These are phyloP conservation scores for Phytophthora multivora DNA, from an alignment of 352 stramenopile genomes.

Conservation along the genomic window DNA sequence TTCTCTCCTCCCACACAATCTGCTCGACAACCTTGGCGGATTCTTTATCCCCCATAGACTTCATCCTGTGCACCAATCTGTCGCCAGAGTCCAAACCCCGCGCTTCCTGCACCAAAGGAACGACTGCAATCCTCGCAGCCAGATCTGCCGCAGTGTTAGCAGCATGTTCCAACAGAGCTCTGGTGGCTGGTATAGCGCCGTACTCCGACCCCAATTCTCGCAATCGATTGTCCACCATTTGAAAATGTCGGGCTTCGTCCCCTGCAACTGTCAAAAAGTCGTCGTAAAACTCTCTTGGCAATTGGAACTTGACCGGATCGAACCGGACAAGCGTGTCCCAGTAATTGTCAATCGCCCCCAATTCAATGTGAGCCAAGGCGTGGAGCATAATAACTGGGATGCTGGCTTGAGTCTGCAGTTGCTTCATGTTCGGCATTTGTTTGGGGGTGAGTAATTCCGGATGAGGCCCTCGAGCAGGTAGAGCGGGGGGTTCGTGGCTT, in stretches of 20 bases:
- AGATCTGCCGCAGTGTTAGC: constrained; percentile 71
- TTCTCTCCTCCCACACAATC: constrained; percentile 82
- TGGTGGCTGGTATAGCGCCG: constrained; percentile 66
- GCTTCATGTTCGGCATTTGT: constrained; percentile 72
- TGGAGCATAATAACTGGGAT: constrained; percentile 83
- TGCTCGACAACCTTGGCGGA: constrained; percentile 73
- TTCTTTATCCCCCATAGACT: constrained; percentile 66
- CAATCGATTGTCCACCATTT: constrained; percentile 72
- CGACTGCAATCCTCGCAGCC: constrained; percentile 72
- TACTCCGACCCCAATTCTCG: constrained; percentile 64
- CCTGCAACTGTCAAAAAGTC: constrained; percentile 75
- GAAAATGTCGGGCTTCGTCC: constrained; percentile 84
- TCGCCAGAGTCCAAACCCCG: constrained; percentile 79
- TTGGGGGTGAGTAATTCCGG: constrained; percentile 71
- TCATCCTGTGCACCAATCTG: constrained; percentile 72
- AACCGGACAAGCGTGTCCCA: constrained; percentile 89
- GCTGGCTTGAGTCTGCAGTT: constrained; percentile 51
- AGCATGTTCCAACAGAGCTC: constrained; percentile 72
- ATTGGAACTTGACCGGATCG: constrained; percentile 48
- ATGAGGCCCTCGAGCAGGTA: constrained; percentile 51
- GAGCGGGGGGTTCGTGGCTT: constrained; percentile 38
- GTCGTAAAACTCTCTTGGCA: constrained; percentile 70
- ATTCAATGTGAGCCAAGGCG: constrained; percentile 84
- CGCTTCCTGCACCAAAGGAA: constrained; percentile 85
- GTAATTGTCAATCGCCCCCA: constrained; percentile 89